Base-by-base conservation (phyloP, 2,329 filamentous ascomycete species). In the Stenocarpella maydis region DNA sequence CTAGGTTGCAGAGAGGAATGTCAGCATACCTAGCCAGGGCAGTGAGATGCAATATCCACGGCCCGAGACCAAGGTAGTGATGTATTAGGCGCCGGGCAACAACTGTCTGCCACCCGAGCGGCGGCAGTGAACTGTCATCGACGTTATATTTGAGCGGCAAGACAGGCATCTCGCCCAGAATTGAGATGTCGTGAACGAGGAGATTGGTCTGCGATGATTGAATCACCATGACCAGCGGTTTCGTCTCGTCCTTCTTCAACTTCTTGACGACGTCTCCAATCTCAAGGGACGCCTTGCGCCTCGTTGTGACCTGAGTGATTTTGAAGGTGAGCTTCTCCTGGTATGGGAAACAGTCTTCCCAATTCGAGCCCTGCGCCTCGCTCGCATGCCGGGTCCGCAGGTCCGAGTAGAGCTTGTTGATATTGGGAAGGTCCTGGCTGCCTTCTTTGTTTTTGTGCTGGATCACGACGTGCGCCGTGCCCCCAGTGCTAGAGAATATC, bases 1-100 rank as follows among this genome's bases (percentile, higher is more conserved):
- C 96, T 39, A 99, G 83, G 75, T 99, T 99, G 81, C 96, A 98
- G 9, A 99, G 85, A 1, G 96, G 96, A 5, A 99, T 90, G 78
- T 98, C 94, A 31, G 96, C 96, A 77, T 98, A 98, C 72, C 94
- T 88, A 58, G 96, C 92, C 67, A 99, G 87, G 55, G 94, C 91
- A 31, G 94, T 92, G 21, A 99, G 85, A 80, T 99, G 95, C 49
- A 93, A 82, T 53, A 99, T 88, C 95, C 96, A 99, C 0, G 92
- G 91, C 1, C 94, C 94, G n/a, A 99, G 87, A 69, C 94, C 93
- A 17, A 99, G 87, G 77, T 98, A 99, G 76, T 97, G 94, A 34
- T 91, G 91, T 10, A 98, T 91, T 12, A 98, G 83, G 31, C 95
- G 89, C 75, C 93, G 94, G 2, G 94, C 93, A 69, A 97, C 90